Percentiles rank a stretch among this genome's conserved stretches.
Conservation (phyloP, 2,329 filamentous ascomycete genomes). For the Fusarium tjaetaba region DNA sequence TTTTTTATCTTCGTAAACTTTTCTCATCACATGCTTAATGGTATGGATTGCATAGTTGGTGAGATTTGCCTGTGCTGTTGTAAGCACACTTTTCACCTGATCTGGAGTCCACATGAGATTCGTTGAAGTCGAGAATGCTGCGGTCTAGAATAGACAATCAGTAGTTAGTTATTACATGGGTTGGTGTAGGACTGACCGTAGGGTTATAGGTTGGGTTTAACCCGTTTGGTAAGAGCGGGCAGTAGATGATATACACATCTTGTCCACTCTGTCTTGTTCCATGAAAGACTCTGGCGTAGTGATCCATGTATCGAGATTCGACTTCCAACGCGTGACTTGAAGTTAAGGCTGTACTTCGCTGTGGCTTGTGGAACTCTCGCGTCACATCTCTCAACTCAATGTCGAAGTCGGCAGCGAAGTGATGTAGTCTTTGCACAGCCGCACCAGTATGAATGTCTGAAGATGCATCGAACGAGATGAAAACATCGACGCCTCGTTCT, state of each 20-base stretch:
- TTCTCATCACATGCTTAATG: constrained; percentile 20
- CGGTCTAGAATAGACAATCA: background rate
- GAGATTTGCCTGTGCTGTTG: constrained; percentile 17
- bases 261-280: constrained; percentile 12
- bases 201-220: constrained; percentile 19
- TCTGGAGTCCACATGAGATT: constrained; percentile 39
- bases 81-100: constrained; percentile 24
- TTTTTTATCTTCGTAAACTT: constrained; percentile 4
- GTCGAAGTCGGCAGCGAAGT: constrained; percentile 35
- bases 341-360: fast-evolving
- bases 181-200: constrained; percentile 9
- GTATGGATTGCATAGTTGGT: constrained; percentile 24
- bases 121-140: constrained; percentile 35
- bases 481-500: constrained; percentile 28
- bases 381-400: constrained; percentile 22
- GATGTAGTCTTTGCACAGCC: constrained; percentile 27
- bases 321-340: fast-evolving
- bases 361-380: background rate
- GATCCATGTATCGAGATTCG: background rate
- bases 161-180: too few species aligned
- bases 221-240: constrained; percentile 28
- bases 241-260: constrained; percentile 29
- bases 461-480: constrained; percentile 35
- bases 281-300: constrained; percentile 31
- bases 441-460: constrained; percentile 32